Evolutionary conservation across 108 stramenopile species (phyloP).

Genomic region (Cyclotella choctawhatcheeana): DNA sequence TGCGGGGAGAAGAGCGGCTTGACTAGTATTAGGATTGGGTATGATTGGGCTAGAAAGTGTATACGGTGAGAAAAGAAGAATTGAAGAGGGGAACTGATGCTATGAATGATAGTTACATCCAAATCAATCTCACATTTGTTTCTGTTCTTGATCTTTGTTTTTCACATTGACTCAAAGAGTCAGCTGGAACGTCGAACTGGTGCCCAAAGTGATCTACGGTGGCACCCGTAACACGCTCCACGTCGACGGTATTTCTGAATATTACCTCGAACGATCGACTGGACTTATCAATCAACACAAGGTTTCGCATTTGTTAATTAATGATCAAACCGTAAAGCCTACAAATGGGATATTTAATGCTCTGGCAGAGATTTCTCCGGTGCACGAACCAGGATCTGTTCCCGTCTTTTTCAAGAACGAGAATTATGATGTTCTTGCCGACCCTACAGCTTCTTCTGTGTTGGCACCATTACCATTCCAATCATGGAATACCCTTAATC

Average conservation of each 20-base stretch:
- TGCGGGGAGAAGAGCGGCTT: conserved; percentile 65
- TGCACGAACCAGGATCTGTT: conserved; percentile 34
- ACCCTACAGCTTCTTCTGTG: no score
- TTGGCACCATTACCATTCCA: conserved; percentile 27
- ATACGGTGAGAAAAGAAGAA: conserved; percentile 56
- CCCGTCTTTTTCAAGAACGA: conserved; percentile 25
- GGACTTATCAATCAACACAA: conserved; percentile 81
- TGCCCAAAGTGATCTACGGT: conserved; percentile 76
- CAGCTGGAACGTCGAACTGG: conserved; percentile 83
- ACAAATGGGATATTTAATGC: conserved; percentile 74
- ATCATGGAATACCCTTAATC: conserved; percentile 37
- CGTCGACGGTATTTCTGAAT: conserved; percentile 85
- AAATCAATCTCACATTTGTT: not conserved
- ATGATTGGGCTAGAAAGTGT: conserved; percentile 77
- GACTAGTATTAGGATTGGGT: conserved; percentile 66
- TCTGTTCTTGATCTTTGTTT: not conserved
- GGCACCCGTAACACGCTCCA: conserved; percentile 65
- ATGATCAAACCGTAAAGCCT: conserved; percentile 65
- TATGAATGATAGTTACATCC: not conserved
- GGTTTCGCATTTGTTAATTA: conserved; percentile 73
- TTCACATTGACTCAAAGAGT: conserved; percentile 32
- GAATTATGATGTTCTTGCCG: no score
- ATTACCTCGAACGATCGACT: conserved; percentile 64
- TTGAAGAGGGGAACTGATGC: not conserved
- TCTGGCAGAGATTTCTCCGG: conserved; percentile 43